These are phyloP conservation scores for Penicillium olsonii DNA, from an alignment of 2,329 filamentous ascomycete species.

Conservation along the genomic window DNA sequence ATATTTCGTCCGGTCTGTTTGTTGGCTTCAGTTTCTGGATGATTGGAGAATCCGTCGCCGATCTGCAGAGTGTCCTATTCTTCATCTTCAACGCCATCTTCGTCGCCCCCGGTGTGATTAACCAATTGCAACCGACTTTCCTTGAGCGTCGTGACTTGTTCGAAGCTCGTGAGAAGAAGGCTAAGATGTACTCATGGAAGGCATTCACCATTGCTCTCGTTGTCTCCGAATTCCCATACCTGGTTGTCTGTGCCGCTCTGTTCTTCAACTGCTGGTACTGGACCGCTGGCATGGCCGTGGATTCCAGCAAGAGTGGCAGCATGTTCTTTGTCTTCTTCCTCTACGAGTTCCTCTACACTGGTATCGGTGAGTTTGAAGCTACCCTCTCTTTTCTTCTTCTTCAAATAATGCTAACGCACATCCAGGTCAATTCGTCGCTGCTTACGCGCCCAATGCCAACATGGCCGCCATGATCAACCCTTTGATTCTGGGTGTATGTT, in stretches of 20 bases:
- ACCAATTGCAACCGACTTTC: constrained; percentile 64
- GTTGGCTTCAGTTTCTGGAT: constrained; percentile 65
- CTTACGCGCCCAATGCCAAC: constrained; percentile 66
- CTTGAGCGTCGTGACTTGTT: constrained; percentile 70
- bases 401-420: background rate
- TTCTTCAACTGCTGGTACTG: constrained; percentile 77
- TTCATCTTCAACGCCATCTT: constrained; percentile 65
- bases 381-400: background rate
- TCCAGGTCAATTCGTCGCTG: constrained; percentile 69
- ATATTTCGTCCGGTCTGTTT: constrained; percentile 53
- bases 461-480: constrained; percentile 75
- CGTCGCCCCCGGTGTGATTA: constrained; percentile 47
- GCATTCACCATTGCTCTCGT: constrained; percentile 71
- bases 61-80: constrained; percentile 74
- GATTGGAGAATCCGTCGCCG: constrained; percentile 62
- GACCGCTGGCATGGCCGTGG: constrained; percentile 55
- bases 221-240: constrained; percentile 68
- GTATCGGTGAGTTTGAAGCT: constrained; percentile 59
- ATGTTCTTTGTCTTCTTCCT: constrained; percentile 72
- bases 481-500: constrained; percentile 60
- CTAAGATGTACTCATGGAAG: constrained; percentile 73
- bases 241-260: constrained; percentile 62
- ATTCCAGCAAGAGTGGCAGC: constrained; percentile 37
- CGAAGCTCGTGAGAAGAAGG: constrained; percentile 67
- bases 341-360: constrained; percentile 70